Evolutionary conservation across 768 basidiomycete genomes (phyloP), one percentile per base, ranked within the genome.

Genomic region (Rossbeevera mucosa): DNA sequence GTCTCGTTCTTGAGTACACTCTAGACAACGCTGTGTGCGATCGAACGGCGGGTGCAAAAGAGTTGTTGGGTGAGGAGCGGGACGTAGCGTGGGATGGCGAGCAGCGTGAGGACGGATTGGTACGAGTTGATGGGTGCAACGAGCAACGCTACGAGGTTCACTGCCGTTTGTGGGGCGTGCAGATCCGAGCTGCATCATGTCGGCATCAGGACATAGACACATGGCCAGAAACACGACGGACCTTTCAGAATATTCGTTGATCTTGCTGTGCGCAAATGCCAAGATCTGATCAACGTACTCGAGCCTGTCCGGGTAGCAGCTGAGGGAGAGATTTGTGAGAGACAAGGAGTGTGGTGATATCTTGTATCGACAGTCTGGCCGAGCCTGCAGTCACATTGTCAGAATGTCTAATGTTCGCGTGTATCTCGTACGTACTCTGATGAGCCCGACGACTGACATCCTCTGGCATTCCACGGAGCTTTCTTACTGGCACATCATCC

Each of bases 221-320:
- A 69, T 16, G 22, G 6, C 13, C 22, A 41, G 11, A 41, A 5
- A 12, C 14, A 22, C 14, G 8, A 44, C 72, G 28, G 53, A 89
- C 93, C 82, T 93, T 16, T 92, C 88, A 7, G 76, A 72, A 65
- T 83, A 94, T 60, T 94, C 93, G 58, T 85, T 81, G 54, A 92
- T 82, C 68, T 97, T 96, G 16, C 16, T 33, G 21, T 83, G 83
- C 1, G 93, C 91, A 64, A 95, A 99, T 6, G 83, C 85, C 50
- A 98, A 78, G 16, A 98, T 85, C 70, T 97, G 94, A 61, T 98
- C 94, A 33, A 99, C 93, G 63, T 99, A 98, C 75, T 97, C 94
- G 46, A 98, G 78, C 58, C 91, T 79, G 64, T 98, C 95, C 2
- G 96, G 96, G 68, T 99, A 99, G 70, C 95, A 98, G 68, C 91